Evolutionary conservation across 495 filamentous ascomycete species (phyloP), one percentile per base, ranked within the genome.

Genomic region (Podospora conica): DNA sequence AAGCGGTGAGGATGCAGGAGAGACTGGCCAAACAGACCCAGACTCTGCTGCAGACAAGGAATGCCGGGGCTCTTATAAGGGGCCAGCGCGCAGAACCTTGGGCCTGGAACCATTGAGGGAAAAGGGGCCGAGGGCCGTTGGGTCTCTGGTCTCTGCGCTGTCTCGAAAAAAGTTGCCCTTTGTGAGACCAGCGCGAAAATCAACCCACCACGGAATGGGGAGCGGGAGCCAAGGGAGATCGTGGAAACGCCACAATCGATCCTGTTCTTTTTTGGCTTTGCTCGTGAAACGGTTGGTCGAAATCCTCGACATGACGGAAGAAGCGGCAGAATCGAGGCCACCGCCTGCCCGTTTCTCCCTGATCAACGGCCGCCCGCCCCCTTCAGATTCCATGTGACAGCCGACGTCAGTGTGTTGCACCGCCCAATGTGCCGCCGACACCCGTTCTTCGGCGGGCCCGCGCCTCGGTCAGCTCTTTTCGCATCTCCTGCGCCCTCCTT

Each of bases 231-330:
- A 48, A 48, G 40, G 40, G 40, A 48, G 40, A 48, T 63, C 61
- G 33, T 55, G 61, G 48, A 55, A 20, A n/a, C 40, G 40, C 40
- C 40, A 48, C 40, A 7, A n/a, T 48, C 40, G 40, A n/a, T n/a
- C 40, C 40, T 6, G 40, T 48, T 48, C 40, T n/a, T 48, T 48
- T 48, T 48, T 15, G 40, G 15, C 40, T 48, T 40, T 48, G 40
- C 40, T 48, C 40, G 40, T 48, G 40, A 48, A 54, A 25, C 68
- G 55, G 66, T 70, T 73, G 71, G 68, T 61, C 66, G 48, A 54
- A 60, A 62, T 24, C 22, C 21, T 27, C 54, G 11, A 29, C 29
- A 71, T 73, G 73, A 73, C 70, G 70, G 68, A 74, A 58, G 60
- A 57, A 7, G 27, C 25, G 70, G 72, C 70, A 70, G 70, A 69